phyloP scores from a whole-genome alignment of 2,329 filamentous ascomycete genomes.

The Botryotinia convoluta region DNA sequence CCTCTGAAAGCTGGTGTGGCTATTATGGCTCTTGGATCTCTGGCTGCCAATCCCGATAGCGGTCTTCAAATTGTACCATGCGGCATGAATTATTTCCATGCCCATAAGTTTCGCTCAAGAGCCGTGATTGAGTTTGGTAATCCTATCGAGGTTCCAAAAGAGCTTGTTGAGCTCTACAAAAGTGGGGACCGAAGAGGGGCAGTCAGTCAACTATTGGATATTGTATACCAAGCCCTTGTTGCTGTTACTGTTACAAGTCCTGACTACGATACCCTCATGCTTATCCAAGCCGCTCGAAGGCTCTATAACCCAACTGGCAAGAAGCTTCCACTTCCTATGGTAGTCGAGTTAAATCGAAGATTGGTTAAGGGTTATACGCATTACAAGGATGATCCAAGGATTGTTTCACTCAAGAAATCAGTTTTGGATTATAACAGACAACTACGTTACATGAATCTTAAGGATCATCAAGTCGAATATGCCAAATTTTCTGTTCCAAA shows the following conservation, averaged over 20 bases:
- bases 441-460: conserved; percentile 26
- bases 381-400: conserved; percentile 25
- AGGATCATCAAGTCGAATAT: conserved; percentile 26
- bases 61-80: conserved; percentile 93
- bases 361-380: conserved; percentile 78
- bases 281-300: conserved; percentile 89
- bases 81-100: conserved; percentile 99
- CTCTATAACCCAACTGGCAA: conserved; percentile 78
- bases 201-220: conserved; percentile 80
- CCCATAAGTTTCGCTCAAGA: conserved; percentile 95
- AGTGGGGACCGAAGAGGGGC: conserved; percentile 81
- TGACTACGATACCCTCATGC: conserved; percentile 85
- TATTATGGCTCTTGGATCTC: conserved; percentile 91
- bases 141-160: conserved; percentile 78
- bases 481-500: conserved; percentile 57
- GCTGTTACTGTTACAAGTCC: conserved; percentile 91
- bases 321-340: conserved; percentile 26
- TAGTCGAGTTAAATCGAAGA: conserved; percentile 76
- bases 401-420: conserved; percentile 23
- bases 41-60: conserved; percentile 74
- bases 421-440: conserved; percentile 62
- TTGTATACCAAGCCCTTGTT: conserved; percentile 56
- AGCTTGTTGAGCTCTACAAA: conserved; percentile 83
- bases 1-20: conserved; percentile 92
- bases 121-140: conserved; percentile 94